Evolutionary conservation across 2,329 filamentous ascomycete species (phyloP).

Genomic region (Trichoderma atrobrunneum): DNA sequence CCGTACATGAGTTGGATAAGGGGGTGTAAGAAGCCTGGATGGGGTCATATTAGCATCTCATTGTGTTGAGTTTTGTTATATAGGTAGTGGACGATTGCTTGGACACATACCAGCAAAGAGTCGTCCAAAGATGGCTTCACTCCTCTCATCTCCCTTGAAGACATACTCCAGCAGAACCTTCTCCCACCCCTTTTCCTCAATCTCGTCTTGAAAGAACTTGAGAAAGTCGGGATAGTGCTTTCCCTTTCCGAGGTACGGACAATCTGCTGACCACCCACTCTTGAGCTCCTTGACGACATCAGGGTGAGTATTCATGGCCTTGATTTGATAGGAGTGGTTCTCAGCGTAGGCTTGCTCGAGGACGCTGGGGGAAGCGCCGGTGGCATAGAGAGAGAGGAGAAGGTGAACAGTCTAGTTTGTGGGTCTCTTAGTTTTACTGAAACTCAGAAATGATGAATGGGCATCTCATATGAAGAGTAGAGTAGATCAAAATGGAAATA

Average conservation of each 20-base stretch:
- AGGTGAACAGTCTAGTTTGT: slow-evolving; percentile 63
- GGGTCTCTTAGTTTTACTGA: neutral
- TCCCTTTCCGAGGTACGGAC: slow-evolving; percentile 62
- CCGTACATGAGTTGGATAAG: slow-evolving; percentile 84
- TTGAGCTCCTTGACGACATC: slow-evolving; percentile 53
- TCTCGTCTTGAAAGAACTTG: slow-evolving; percentile 71
- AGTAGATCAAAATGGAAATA: neutral
- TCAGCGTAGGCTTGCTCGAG: slow-evolving; percentile 63
- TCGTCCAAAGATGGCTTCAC: slow-evolving; percentile 66
- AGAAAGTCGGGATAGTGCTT: slow-evolving; percentile 70
- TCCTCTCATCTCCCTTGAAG: slow-evolving; percentile 62
- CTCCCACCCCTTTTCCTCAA: slow-evolving; percentile 60
- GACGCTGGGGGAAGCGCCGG: slow-evolving; percentile 60
- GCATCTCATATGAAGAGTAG: neutral
- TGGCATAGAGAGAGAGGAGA: slow-evolving; percentile 71
- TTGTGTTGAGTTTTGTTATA: no score
- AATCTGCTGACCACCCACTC: slow-evolving; percentile 49
- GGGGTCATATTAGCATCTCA: neutral
- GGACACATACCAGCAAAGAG: slow-evolving; percentile 56
- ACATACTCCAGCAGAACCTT: slow-evolving; percentile 63
- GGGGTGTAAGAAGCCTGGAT: slow-evolving; percentile 67
- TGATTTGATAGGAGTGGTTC: slow-evolving; percentile 66
- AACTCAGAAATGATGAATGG: neutral
- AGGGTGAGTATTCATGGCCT: slow-evolving; percentile 45
- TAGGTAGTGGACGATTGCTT: neutral